Evolutionary conservation across 73 alveolate genomes (phyloP), one percentile per base, ranked within the genome.

Genomic region (Tetrahymena borealis): DNA sequence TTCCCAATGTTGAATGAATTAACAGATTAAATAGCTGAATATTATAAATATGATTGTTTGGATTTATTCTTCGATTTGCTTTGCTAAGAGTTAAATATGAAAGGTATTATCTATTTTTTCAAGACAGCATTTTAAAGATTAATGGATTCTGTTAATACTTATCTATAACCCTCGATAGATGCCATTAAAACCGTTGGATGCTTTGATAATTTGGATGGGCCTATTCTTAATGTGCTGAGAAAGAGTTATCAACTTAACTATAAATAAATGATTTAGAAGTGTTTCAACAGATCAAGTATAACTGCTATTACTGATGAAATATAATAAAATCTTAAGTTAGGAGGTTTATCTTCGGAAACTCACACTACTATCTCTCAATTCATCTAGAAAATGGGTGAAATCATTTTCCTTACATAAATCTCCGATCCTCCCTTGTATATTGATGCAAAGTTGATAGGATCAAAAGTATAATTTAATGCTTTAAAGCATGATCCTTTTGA

Each of bases 51-150:
- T 92, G 98, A 98, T 40, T 98, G 99, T 95, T 98, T 98, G 92
- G 99, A 98, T 92, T 94, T 97, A 78, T 98, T 98, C 97, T 98
- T 98, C 91, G 99, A 98, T 94, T 39, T 97, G 20, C 98, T 98
- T 9, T 98, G 98, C 79, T 99, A 99, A 39, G 99, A 98, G 91
- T 96, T 98, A 78, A 98, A 98, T 91, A 90, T 98, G 95, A 98
- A 98, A 33, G 99, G 99, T 20, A 96, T 97, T 16, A 97, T 98
- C 4, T 97, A 91, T 90, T 98, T 97, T 97, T 97, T 96, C 94
- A 94, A 94, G 94, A 95, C 95, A 18, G 78, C 99, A 15, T 94
- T 98, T 93, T 91, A 91, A 39, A 94, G 94, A 40, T 92, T 97
- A n/a, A 90, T 93, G 15, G 98, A 97, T n/a, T 78, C 91, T 5